phyloP scores from a whole-genome alignment of 805 yeast genomes.

The Gaillardinia entomophila region DNA sequence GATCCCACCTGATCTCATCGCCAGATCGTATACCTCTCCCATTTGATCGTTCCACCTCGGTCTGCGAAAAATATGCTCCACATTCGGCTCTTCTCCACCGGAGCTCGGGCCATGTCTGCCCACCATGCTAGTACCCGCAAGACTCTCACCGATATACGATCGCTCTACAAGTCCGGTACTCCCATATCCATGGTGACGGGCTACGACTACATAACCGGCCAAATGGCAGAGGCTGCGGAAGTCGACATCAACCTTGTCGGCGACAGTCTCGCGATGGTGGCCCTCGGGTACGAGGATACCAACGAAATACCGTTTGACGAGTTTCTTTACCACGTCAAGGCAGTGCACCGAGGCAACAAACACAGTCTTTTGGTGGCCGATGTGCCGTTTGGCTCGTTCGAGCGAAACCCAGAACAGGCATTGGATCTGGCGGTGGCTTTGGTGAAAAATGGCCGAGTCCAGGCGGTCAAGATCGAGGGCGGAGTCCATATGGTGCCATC shows the following conservation, averaged over 20 bases:
- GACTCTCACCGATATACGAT: background rate
- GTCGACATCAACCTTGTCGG: conserved; percentile 78
- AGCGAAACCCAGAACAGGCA: conserved; percentile 58
- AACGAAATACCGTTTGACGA: conserved; percentile 74
- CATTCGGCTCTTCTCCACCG: background rate
- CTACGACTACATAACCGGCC: conserved; percentile 76
- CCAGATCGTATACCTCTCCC: too few species aligned
- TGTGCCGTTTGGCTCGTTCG: conserved; percentile 85
- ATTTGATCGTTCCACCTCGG: too few species aligned
- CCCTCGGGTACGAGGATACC: conserved; percentile 76
- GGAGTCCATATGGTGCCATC: conserved; percentile 53
- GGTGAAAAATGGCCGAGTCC: conserved; percentile 50
- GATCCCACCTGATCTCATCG: too few species aligned
- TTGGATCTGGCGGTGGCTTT: conserved; percentile 49
- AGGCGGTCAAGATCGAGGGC: conserved; percentile 85
- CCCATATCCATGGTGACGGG: conserved; percentile 63
- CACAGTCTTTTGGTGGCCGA: conserved; percentile 73
- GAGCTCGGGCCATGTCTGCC: background rate
- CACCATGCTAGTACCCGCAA: background rate
- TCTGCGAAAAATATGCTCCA: too few species aligned
- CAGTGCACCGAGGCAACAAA: conserved; percentile 68
- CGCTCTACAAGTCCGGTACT: background rate
- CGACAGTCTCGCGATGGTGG: conserved; percentile 89
- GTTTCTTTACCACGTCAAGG: conserved; percentile 66
- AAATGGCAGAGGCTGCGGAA: conserved; percentile 58